A percentile compares a stretch with the other conserved stretches of the same genome.
Evolutionary conservation across 108 stramenopile species (phyloP).

Genomic region (Skeletonema menzelii): DNA sequence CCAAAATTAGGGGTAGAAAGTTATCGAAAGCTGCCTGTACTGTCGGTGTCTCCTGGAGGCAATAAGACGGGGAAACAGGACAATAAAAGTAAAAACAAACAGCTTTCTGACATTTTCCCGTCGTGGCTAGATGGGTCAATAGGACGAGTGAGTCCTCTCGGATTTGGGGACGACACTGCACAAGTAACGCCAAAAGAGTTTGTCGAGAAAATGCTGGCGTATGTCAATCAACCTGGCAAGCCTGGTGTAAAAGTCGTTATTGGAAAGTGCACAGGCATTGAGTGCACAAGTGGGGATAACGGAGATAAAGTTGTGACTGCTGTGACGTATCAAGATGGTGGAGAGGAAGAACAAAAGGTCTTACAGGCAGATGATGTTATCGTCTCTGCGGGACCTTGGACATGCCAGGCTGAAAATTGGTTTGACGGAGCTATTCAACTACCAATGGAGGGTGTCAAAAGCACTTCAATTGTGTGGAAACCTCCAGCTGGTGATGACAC

Average conservation of each 20-base stretch:
- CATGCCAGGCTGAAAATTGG: conserved; percentile 80
- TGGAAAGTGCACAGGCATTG: conserved; percentile 75
- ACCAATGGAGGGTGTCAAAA: conserved; percentile 89
- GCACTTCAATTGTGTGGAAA: conserved; percentile 86
- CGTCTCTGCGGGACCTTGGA: conserved; percentile 82
- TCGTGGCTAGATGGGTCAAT: conserved; percentile 74
- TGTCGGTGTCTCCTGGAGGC: conserved; percentile 68
- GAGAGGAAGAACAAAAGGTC: conserved; percentile 22
- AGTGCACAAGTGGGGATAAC: conserved; percentile 34
- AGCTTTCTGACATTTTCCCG: conserved; percentile 48
- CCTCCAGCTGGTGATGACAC: conserved; percentile 47
- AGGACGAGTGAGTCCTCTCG: conserved; percentile 67
- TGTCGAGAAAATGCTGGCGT: conserved; percentile 74
- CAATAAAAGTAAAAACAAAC: conserved; percentile 24
- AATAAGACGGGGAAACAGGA: conserved; percentile 14
- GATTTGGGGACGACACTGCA: conserved; percentile 83
- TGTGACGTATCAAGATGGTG: conserved; percentile 52
- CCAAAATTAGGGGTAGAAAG: conserved; percentile 53
- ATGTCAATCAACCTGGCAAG: conserved; percentile 10
- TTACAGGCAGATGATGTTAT: conserved; percentile 64
- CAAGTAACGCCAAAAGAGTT: conserved; percentile 86
- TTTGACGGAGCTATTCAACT: conserved; percentile 69
- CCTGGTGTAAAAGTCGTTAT: conserved; percentile 55
- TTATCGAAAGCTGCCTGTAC: conserved; percentile 83
- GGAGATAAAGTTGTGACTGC: conserved; percentile 48